A percentile compares a stretch with the other conserved stretches of the same genome.
phyloP scores from a whole-genome alignment of 1,139 yeast species.

The Scheffersomyces segobiensis region DNA sequence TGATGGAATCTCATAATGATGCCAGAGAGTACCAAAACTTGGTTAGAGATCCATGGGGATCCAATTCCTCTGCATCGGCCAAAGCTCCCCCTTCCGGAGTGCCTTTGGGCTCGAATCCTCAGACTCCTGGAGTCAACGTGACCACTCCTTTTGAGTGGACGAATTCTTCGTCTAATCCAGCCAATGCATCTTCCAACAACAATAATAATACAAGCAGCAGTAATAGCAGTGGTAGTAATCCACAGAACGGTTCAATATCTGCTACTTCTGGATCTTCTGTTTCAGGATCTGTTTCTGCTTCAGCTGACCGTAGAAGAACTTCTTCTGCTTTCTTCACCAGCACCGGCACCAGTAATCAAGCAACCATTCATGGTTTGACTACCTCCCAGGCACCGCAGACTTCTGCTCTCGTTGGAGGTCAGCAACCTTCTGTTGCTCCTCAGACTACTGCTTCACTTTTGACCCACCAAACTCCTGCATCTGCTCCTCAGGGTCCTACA shows the following conservation, averaged over 20 bases:
- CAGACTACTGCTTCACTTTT: conserved; percentile 1
- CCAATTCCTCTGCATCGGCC: conserved; percentile 6
- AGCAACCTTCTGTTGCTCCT: conserved; percentile 6
- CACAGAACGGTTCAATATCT: conserved; percentile 1
- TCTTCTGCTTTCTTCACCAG: conserved; percentile 36
- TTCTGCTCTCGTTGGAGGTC: conserved; percentile 6
- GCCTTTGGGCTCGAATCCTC: conserved; percentile 32
- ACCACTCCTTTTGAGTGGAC: conserved; percentile 16
- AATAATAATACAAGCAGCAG: background rate
- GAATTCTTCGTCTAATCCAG: conserved; percentile 3
- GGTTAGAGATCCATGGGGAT: conserved; percentile 51
- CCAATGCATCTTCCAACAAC: conserved; percentile 4
- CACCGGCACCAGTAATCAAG: conserved; percentile 10
- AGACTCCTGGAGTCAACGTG: conserved; percentile 36
- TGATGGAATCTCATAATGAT: conserved; percentile 59
- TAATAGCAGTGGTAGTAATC: background rate
- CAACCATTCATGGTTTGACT: conserved; percentile 10
- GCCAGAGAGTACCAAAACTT: conserved; percentile 52
- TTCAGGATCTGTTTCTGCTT: background rate
- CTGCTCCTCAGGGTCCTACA: conserved; percentile 14
- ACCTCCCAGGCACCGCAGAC: conserved; percentile 7
- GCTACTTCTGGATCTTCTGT: conserved; percentile 1
- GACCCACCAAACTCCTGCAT: conserved; percentile 1
- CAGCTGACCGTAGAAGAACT: conserved; percentile 30
- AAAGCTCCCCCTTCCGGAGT: conserved; percentile 1